A percentile compares a stretch with the other conserved stretches of the same genome.
phyloP scores from a whole-genome alignment of 2,329 filamentous ascomycete genomes.

The Elsinoe ampelina region DNA sequence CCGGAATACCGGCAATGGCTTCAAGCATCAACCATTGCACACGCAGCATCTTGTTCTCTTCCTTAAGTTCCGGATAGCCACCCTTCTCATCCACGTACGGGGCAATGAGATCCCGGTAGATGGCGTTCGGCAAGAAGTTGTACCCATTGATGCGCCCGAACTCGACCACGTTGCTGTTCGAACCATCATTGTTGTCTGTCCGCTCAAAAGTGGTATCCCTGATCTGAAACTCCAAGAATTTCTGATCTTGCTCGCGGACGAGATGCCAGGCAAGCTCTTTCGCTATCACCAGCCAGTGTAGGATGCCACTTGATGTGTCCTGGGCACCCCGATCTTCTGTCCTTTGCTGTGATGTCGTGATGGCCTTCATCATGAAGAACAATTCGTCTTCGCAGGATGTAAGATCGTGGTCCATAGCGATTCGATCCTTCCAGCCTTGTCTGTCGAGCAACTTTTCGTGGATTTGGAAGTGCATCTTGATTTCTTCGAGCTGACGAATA shows the following conservation, averaged over 20 bases:
- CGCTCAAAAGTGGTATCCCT: constrained; percentile 87
- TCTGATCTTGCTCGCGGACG: constrained; percentile 75
- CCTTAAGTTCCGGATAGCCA: constrained; percentile 45
- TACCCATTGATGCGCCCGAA: constrained; percentile 80
- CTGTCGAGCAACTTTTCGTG: constrained; percentile 80
- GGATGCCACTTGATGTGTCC: constrained; percentile 60
- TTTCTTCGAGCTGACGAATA: constrained; percentile 87
- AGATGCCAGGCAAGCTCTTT: constrained; percentile 97
- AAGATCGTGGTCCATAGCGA: constrained; percentile 82
- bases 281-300: constrained; percentile 90
- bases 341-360: constrained; percentile 89
- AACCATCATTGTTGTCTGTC: constrained; percentile 93
- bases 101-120: constrained; percentile 92
- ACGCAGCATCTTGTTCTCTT: constrained; percentile 74
- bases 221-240: constrained; percentile 85
- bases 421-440: constrained; percentile 81
- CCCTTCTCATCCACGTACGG: constrained; percentile 65
- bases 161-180: constrained; percentile 84
- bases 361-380: constrained; percentile 99
- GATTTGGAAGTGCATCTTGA: constrained; percentile 92
- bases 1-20: constrained; percentile 91
- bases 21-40: constrained; percentile 99
- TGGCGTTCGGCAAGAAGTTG: constrained; percentile 80
- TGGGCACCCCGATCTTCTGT: constrained; percentile 59
- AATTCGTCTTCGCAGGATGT: constrained; percentile 88